Evolutionary conservation across 2,329 filamentous ascomycete genomes (phyloP), one percentile per base, ranked within the genome.

Genomic region (Pseudogymnoascus sp.): DNA sequence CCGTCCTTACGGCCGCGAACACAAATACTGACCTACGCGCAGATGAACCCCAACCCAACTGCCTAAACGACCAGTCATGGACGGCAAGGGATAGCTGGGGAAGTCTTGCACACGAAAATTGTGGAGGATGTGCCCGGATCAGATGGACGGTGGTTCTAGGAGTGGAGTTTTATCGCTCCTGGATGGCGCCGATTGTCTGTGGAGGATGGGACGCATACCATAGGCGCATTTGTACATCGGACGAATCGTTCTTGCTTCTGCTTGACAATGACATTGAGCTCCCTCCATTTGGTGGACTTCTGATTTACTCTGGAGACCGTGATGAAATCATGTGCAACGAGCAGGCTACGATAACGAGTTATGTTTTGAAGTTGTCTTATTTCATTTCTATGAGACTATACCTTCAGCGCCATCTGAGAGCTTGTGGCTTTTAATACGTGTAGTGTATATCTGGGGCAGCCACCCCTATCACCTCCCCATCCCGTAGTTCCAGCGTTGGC

Each of bases 1-100:
- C 50, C 21, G 14, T 40, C 40, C 47, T 23, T 31, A 11, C 60
- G 50, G 40, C n/a, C 25, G 56, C 60, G 65, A 66, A 53, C 64
- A 62, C 61, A 62, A 50, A 38, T 61, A 67, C 65, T 66, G 25
- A 60, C 50, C 40, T 61, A 11, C 37, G 61, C 40, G 64, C 69
- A 90, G 89, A 92, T 92, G 89, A 92, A 92, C 86, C 88, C 89
- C 78, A 91, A 91, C 85, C 89, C 89, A 74, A 86, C 85, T 77
- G 76, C 85, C 73, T 91, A 89, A 80, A 73, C 64, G 62, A 68
- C 65, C 62, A 16, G 63, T 23, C 38, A 65, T 61, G 61, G 65
- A 63, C 63, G 59, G 63, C 59, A 67, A 37, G 69, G 64, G 63
- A 62, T 63, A 62, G 65, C 42, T 61, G 28, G 53, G 50, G 42